phyloP scores from a whole-genome alignment of 176 grass and related monocot species.

The Phoenix dactylifera region DNA sequence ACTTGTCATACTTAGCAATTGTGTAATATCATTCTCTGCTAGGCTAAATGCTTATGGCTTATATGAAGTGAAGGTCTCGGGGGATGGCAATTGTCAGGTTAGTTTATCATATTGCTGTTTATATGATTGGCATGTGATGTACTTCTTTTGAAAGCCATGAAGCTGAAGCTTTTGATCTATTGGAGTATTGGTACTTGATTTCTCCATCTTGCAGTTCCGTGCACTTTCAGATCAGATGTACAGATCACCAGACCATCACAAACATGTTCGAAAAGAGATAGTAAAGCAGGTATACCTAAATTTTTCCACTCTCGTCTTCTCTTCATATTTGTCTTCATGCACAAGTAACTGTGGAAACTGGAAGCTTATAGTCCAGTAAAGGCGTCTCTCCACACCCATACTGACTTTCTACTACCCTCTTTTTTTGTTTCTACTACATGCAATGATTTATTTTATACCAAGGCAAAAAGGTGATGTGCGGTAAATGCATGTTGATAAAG shows the following conservation, averaged over 20 bases:
- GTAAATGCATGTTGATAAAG: too few relatives aligned
- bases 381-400: too few relatives aligned
- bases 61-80: slow-evolving; percentile 79
- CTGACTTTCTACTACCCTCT: too few relatives aligned
- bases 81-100: slow-evolving; percentile 99
- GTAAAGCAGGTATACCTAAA: slow-evolving; percentile 72
- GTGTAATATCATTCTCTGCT: slow-evolving; percentile 14
- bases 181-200: slow-evolving; percentile 4
- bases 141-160: neutral
- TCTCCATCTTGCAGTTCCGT: slow-evolving; percentile 56
- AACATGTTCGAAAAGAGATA: slow-evolving; percentile 89
- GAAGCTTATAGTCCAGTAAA: too few relatives aligned
- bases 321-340: too few relatives aligned
- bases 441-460: too few relatives aligned
- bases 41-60: slow-evolving; percentile 87
- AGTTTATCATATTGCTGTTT: neutral
- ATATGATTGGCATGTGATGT: slow-evolving; percentile 10
- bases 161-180: too few relatives aligned
- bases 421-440: too few relatives aligned
- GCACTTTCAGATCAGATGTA: slow-evolving; percentile 96
- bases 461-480: too few relatives aligned
- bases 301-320: neutral
- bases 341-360: too few relatives aligned
- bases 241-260: slow-evolving; percentile 79
- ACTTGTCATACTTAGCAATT: too few relatives aligned